Conservation (phyloP, 805 yeast genomes). For the Metschnikowia vanudenii region DNA sequence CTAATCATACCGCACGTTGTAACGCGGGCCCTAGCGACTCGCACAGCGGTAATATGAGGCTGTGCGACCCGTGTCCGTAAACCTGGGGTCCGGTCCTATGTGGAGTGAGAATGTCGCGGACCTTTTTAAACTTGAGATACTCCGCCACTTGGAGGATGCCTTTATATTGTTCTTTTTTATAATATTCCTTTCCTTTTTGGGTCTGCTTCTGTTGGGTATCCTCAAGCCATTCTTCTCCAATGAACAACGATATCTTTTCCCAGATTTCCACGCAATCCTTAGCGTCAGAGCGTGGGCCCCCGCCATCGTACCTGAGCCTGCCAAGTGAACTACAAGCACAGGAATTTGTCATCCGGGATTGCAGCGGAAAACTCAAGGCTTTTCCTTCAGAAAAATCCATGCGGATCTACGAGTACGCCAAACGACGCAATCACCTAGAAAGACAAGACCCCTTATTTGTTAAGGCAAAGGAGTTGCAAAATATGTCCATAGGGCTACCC, state of each 20-base stretch:
- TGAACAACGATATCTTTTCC: not conserved
- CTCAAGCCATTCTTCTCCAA: not conserved
- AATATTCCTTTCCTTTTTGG: no score
- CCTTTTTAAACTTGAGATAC: no score
- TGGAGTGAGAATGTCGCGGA: no score
- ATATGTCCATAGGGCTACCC: slow-evolving; percentile 11
- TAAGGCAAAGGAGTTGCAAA: slow-evolving; percentile 14
- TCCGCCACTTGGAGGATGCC: no score
- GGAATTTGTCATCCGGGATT: slow-evolving; percentile 7
- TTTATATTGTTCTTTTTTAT: no score
- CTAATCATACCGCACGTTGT: no score
- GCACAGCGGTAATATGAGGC: no score
- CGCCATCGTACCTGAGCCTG: not conserved
- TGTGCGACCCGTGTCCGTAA: no score
- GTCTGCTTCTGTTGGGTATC: not conserved
- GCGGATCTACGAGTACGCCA: slow-evolving; percentile 10
- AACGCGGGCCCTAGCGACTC: no score
- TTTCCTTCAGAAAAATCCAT: slow-evolving; percentile 12
- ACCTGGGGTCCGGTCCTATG: no score
- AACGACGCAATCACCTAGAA: not conserved
- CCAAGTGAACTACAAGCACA: not conserved
- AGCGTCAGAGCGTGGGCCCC: not conserved
- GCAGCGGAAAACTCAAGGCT: slow-evolving; percentile 4
- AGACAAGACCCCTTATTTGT: slow-evolving; percentile 4
- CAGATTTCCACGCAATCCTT: not conserved